Base-by-base conservation (phyloP, 169 alveolate genomes). In the Amoebophrya sp. region DNA sequence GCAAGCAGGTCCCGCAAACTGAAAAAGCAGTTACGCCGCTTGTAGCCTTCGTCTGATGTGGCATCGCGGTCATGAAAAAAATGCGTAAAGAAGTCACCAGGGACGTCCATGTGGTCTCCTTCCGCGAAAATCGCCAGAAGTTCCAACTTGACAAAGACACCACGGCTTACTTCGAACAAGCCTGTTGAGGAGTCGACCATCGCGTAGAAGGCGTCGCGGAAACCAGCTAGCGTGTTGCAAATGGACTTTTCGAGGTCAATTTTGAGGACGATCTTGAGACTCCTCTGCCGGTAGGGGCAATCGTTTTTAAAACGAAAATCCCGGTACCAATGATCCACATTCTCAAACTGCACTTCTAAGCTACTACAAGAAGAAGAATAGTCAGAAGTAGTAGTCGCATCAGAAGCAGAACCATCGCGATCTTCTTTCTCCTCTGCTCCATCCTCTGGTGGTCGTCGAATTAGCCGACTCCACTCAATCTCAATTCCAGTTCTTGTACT, bases 61-160 rank as follows among this genome's bases (percentile, higher is more conserved):
- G 83, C 33, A 29, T 6, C 2, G 83, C 83, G 83, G 83, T 65
- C 2, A 36, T 65, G 83, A 36, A 65, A 65, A 26, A 65, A 65
- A 1, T 26, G 18, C 26, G 18, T 26, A 36, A 65, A 65, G 26
- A 65, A 65, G 3, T 26, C 36, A 36, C 83, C 83, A 0, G 83
- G 83, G 36, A 65, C 83, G 83, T 65, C 83, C 83, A 65, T 65
- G 83, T 65, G 83, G 33, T 65, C 83, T 1, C 83, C 83, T 36
- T 65, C 83, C 39, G 83, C 83, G 83, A 65, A 65, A 18, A 65
- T 18, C 36, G 83, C 83, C 39, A 65, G 83, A 10, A 65, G 33
- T 26, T 65, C 83, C 39, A 65, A 29, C 83, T 18, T 1, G 2
- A 65, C 26, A 36, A 65, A 65, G 36, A 18, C 2, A 10, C n/a